Evolutionary conservation across 371 early-diverging fungal species (phyloP).

Genomic region (Rhizomucor pusillus): DNA sequence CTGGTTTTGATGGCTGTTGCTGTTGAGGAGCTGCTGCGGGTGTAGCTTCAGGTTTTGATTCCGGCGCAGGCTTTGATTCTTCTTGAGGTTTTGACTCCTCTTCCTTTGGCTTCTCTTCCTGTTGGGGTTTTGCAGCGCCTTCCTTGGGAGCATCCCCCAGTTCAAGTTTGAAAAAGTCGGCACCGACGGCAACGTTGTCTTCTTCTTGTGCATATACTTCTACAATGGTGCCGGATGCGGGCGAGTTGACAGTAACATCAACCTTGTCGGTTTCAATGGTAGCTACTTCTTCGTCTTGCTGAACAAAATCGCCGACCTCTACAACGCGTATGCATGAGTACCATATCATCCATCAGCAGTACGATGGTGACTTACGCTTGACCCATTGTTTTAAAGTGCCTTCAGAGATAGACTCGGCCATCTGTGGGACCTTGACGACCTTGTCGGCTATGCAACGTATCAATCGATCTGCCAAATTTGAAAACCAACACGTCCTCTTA

Average conservation of each 20-base stretch:
- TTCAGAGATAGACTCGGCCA: constrained; percentile 98
- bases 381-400: constrained; percentile 95
- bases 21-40: constrained; percentile 11
- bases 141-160: constrained; percentile 70
- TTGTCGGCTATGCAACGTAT: constrained; percentile 53
- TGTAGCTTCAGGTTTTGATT: constrained; percentile 25
- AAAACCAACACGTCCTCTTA: too few species aligned
- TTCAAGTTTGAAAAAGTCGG: constrained; percentile 91
- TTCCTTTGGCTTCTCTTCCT: constrained; percentile 37
- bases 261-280: constrained; percentile 99
- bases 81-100: constrained; percentile 28
- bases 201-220: constrained; percentile 88
- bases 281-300: constrained; percentile 92
- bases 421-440: constrained; percentile 89
- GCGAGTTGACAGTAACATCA: constrained; percentile 94
- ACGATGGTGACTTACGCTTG: constrained; percentile 72
- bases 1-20: too few species aligned
- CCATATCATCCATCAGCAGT: background rate
- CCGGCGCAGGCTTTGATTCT: constrained; percentile 43
- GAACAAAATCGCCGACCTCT: constrained; percentile 95
- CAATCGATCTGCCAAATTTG: background rate
- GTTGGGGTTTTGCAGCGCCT: constrained; percentile 43
- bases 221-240: constrained; percentile 83
- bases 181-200: constrained; percentile 90
- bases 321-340: background rate